Percentiles rank a stretch among this genome's conserved stretches.
Evolutionary conservation across 352 stramenopile genomes (phyloP).

Genomic region (Globisporangium yorkense): DNA sequence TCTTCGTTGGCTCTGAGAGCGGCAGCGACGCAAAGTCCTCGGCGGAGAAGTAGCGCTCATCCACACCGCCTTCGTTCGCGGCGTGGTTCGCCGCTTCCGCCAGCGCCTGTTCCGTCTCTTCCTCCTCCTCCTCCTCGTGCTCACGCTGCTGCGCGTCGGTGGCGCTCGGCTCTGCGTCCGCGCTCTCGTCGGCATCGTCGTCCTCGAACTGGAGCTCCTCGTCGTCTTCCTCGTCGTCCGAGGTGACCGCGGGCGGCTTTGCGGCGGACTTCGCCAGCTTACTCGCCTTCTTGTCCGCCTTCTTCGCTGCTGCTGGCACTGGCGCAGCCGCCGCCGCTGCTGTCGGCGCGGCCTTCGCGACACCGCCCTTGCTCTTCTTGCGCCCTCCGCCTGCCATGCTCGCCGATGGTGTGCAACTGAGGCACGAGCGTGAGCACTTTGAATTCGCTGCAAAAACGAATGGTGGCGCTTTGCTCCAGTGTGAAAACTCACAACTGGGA

Average conservation of each 20-base stretch:
- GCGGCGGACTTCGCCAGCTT: neutral
- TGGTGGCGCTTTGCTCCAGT: neutral
- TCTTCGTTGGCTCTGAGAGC: conserved; percentile 89
- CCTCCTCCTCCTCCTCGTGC: conserved; percentile 32
- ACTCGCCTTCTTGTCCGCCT: conserved; percentile 1
- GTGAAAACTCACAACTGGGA: no score
- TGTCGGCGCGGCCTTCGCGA: neutral
- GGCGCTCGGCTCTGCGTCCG: neutral
- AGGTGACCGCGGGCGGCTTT: conserved; percentile 4
- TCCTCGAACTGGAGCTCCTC: conserved; percentile 22
- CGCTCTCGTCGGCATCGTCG: conserved; percentile 23
- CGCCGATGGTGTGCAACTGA: conserved; percentile 2
- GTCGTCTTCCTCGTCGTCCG: conserved; percentile 11
- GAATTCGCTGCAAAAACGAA: neutral
- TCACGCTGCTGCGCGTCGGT: conserved; percentile 9
- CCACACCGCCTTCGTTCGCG: conserved; percentile 30
- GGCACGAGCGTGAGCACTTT: neutral
- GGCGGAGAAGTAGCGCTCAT: conserved; percentile 84
- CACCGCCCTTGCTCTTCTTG: conserved; percentile 10
- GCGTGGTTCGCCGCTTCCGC: conserved; percentile 33
- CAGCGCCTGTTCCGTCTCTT: conserved; percentile 58
- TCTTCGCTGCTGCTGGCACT: neutral
- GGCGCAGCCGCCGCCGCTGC: neutral
- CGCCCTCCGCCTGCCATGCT: conserved; percentile 7
- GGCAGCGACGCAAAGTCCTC: conserved; percentile 89